Percentiles rank a stretch among this genome's conserved stretches.
These are phyloP conservation scores for Blastocystis sp. DNA, from an alignment of 352 stramenopile species.

Conservation along the genomic window DNA sequence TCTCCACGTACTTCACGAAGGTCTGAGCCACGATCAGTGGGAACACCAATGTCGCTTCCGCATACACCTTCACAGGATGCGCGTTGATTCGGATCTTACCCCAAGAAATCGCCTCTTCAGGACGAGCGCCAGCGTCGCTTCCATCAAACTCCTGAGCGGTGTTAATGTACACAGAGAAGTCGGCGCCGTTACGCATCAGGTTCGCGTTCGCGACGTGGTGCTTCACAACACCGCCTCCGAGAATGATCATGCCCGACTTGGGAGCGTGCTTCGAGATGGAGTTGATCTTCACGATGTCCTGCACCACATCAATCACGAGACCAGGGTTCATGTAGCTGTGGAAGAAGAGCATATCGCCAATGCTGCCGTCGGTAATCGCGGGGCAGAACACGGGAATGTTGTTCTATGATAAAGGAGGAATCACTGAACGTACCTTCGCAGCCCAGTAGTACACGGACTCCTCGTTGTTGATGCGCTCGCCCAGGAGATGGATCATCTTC, in stretches of 20 bases:
- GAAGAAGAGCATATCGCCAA: slow-evolving; percentile 99
- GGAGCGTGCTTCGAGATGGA: slow-evolving; percentile 92
- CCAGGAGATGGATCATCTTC: slow-evolving; percentile 92
- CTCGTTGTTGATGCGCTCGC: slow-evolving; percentile 95
- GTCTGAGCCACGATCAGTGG: slow-evolving; percentile 97
- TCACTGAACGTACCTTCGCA: slow-evolving; percentile 80
- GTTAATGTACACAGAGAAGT: slow-evolving; percentile 99
- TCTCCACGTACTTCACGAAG: slow-evolving; percentile 88
- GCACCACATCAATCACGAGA: slow-evolving; percentile 94
- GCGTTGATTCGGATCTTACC: slow-evolving; percentile 94
- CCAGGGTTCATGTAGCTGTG: slow-evolving; percentile 97
- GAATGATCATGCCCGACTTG: slow-evolving; percentile 94
- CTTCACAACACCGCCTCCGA: slow-evolving; percentile 96
- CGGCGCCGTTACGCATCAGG: slow-evolving; percentile 98
- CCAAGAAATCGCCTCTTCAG: slow-evolving; percentile 98
- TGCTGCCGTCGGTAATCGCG: slow-evolving; percentile 95
- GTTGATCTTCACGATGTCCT: slow-evolving; percentile 96
- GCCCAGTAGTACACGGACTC: slow-evolving; percentile 99
- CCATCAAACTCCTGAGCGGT: slow-evolving; percentile 98
- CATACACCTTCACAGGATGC: slow-evolving; percentile 93
- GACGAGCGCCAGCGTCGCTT: slow-evolving; percentile 93
- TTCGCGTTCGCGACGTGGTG: slow-evolving; percentile 99
- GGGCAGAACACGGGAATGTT: slow-evolving; percentile 99
- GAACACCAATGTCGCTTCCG: slow-evolving; percentile 97
- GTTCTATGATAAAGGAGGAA: slow-evolving; percentile 80